Evolutionary conservation across 495 filamentous ascomycete genomes (phyloP).

Genomic region (Xylaria acuta): DNA sequence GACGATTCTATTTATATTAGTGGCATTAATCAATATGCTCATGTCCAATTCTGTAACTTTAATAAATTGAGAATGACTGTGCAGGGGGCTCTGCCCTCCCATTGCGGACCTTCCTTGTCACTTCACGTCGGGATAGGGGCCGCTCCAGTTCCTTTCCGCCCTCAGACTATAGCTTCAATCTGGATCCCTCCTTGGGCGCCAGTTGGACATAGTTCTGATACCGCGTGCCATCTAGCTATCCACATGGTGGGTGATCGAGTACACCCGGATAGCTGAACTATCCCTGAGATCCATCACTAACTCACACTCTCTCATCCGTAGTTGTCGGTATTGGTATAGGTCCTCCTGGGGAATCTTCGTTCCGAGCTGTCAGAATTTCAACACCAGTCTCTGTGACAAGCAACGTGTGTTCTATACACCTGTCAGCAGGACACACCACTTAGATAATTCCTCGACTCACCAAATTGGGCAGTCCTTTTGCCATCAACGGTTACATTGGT

Average conservation of each 20-base stretch:
- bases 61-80: too few relatives aligned
- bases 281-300: neutral
- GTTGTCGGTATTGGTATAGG: conserved; percentile 66
- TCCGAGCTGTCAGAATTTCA: conserved; percentile 87
- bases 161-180: neutral
- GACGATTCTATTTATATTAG: neutral
- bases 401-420: conserved; percentile 78
- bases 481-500: conserved; percentile 81
- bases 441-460: conserved; percentile 35
- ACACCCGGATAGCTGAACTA: too few relatives aligned
- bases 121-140: neutral
- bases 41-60: neutral
- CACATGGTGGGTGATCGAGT: neutral
- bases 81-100: too few relatives aligned
- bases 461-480: conserved; percentile 79
- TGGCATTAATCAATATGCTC: neutral
- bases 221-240: neutral
- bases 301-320: neutral
- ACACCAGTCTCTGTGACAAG: conserved; percentile 90
- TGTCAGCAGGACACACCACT: neutral
- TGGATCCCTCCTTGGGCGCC: neutral
- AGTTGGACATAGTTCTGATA: neutral
- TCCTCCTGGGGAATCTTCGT: conserved; percentile 81
- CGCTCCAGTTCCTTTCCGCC: neutral
- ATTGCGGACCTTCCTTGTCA: too few relatives aligned